Evolutionary conservation across 495 filamentous ascomycete genomes (phyloP), one percentile per base, ranked within the genome.

Genomic region (Amphirosellinia nigrospora): DNA sequence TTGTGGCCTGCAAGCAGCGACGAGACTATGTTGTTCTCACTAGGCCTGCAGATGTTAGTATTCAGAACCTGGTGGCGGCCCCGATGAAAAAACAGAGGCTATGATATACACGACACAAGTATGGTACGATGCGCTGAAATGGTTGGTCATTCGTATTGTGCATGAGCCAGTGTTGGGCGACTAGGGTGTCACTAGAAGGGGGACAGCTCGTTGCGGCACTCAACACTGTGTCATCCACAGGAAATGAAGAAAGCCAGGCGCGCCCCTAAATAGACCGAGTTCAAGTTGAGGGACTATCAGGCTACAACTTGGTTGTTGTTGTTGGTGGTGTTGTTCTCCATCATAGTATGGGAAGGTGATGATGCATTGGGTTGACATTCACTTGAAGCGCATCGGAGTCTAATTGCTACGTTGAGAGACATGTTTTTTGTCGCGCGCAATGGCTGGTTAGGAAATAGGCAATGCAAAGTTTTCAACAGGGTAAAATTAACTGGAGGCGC

Each of bases 331-430:
- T 32, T 32, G 41, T 13, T 16, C 41, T 50, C 26, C 55, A 50
- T 68, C 55, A 39, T 50, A 34, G 46, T 19, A 53, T 28, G 28
- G 23, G 32, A 9, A 15, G 28, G 66, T 34, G 60, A 48, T 52
- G 60, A 48, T 52, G 60, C 30, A 63, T 65, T 62, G 48, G 36
- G 43, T 61, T 67, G 56, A 56, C 30, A 69, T 53, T 21, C 53
- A 68, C 48, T 53, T 66, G 61, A 61, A 69, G 50, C 23, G 55
- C 55, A 72, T 72, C 55, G 19, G 55, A 0, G 64, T 34, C 64
- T 46, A 41, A 48, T 53, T 60, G 46, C 61, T 39, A 69, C 48
- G 55, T 59, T 43, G 60, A 43, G 66, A 60, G 46, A 46, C 58
- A 50, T 68, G 16, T 50, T 28, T 50, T 28, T 41, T 52, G 41